Percentiles rank a stretch among this genome's conserved stretches.
Conservation (phyloP, 1,284 basidiomycete genomes). For the Cryptococcus jaspeensis region DNA sequence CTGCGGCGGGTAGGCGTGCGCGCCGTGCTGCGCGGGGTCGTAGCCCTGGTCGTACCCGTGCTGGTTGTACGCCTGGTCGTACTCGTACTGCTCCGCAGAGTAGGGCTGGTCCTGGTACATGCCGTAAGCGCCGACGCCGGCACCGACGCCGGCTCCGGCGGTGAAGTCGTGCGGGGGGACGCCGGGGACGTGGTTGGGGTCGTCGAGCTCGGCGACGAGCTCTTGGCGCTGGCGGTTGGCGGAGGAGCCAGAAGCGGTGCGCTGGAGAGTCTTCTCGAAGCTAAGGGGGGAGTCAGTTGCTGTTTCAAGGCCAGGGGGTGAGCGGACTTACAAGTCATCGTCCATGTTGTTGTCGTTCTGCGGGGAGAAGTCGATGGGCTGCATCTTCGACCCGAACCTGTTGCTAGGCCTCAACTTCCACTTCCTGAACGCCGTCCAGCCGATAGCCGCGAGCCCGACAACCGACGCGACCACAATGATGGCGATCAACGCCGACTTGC, state of each 20-base stretch:
- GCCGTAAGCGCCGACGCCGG: slow-evolving; percentile 20
- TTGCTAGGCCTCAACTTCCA: slow-evolving; percentile 80
- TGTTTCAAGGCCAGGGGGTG: background rate
- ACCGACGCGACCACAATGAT: slow-evolving; percentile 69
- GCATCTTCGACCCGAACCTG: slow-evolving; percentile 69
- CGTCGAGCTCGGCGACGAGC: slow-evolving; percentile 42
- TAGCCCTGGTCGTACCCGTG: background rate
- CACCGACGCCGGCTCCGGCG: slow-evolving; percentile 55
- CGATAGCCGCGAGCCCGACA: slow-evolving; percentile 65
- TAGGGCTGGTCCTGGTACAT: slow-evolving; percentile 33
- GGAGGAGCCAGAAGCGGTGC: slow-evolving; percentile 33
- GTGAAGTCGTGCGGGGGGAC: slow-evolving; percentile 70
- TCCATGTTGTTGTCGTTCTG: slow-evolving; percentile 60
- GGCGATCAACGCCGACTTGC: slow-evolving; percentile 64
- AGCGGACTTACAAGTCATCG: slow-evolving; percentile 31
- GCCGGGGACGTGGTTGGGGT: slow-evolving; percentile 33
- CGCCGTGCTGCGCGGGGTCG: slow-evolving; percentile 6
- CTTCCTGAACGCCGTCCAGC: slow-evolving; percentile 86
- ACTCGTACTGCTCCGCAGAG: slow-evolving; percentile 34
- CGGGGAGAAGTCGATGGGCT: slow-evolving; percentile 62
- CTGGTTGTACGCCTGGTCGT: slow-evolving; percentile 22
- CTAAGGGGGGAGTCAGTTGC: slow-evolving; percentile 6
- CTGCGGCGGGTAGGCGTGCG: slow-evolving; percentile 21
- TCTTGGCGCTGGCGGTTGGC: slow-evolving; percentile 44
- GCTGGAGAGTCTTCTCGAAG: slow-evolving; percentile 45